These are phyloP conservation scores for Podospora comata DNA, from an alignment of 495 filamentous ascomycete species.

Conservation along the genomic window DNA sequence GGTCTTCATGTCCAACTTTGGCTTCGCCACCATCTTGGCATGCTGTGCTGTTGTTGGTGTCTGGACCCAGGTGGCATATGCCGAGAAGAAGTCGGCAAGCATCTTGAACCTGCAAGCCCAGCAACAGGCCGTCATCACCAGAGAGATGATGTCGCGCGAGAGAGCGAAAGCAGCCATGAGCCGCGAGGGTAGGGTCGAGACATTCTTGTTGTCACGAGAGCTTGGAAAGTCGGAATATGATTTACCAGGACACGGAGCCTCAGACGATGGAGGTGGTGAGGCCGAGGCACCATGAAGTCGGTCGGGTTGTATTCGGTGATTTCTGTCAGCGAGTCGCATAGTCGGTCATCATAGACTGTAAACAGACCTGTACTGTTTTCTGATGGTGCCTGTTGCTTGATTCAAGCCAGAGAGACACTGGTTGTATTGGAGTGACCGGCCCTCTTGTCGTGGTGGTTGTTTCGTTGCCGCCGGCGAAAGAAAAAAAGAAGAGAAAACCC, in stretches of 20 bases:
- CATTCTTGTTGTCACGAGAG: slow-evolving; percentile 70
- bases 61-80: slow-evolving; percentile 64
- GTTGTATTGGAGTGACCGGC: neutral
- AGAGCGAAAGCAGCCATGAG: slow-evolving; percentile 47
- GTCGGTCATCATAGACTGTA: neutral
- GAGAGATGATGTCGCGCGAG: slow-evolving; percentile 57
- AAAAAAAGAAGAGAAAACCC: neutral
- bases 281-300: neutral
- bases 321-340: neutral
- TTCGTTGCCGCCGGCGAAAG: neutral
- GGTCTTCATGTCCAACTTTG: slow-evolving; percentile 67
- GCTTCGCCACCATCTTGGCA: slow-evolving; percentile 67
- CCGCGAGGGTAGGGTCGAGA: slow-evolving; percentile 63
- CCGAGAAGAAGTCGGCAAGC: slow-evolving; percentile 52
- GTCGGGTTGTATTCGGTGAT: neutral
- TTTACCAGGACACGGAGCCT: slow-evolving; percentile 2
- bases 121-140: slow-evolving; percentile 59
- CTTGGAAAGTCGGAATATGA: slow-evolving; percentile 29
- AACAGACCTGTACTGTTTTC: neutral
- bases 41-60: slow-evolving; percentile 62
- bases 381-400: neutral
- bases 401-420: neutral
- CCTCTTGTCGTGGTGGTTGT: neutral
- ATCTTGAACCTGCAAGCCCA: slow-evolving; percentile 61
- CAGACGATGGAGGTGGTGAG: neutral